Evolutionary conservation across 2,329 filamentous ascomycete species (phyloP), one percentile per base, ranked within the genome.

Genomic region (Hypoxylon sp.): DNA sequence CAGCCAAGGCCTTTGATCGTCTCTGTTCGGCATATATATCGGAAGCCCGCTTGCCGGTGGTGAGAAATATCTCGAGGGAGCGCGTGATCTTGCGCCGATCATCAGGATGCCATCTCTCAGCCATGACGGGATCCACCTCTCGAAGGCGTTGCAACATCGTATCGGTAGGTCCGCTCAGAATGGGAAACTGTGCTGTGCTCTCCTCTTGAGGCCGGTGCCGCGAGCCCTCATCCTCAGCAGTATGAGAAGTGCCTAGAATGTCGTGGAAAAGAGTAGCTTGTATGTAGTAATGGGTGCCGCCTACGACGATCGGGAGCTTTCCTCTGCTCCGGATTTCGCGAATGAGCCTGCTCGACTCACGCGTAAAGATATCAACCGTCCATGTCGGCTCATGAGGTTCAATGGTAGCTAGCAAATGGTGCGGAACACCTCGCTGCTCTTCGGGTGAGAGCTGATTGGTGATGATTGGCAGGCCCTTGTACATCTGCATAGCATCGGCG

Each of bases 401-500:
- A 52, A 98, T 88, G 62, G 87, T 88, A 48, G 90, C 91, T 20
- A 99, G 83, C 3, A 99, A 79, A 74, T 99, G 94, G 72, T 99
- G 95, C 3, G 90, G 89, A 9, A 99, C 81, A 8, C 89, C 91
- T 59, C 88, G 84, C 69, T 87, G 88, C 72, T 98, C 94, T 17
- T 86, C 81, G 0, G 71, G 48, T 0, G 90, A 85, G 56, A 98
- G 90, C 73, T 98, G 96, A 74, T 99, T 99, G 21, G 95, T 99
- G 67, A 98, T 94, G 63, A 98, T 88, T 4, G 95, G 92, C 38
- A 99, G 79, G 2, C 95, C 95, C 49, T 85, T 83, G 74, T 99
- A 99, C 77, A 99, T 87, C 73, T 99, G 95, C 92, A 99, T 97
- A 33, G 95, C 95, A 80, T 99, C 95, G 42, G 91, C 91, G 72